Evolutionary conservation across 2,329 filamentous ascomycete species (phyloP), one percentile per base, ranked within the genome.

Genomic region (Monosporascus sp.): DNA sequence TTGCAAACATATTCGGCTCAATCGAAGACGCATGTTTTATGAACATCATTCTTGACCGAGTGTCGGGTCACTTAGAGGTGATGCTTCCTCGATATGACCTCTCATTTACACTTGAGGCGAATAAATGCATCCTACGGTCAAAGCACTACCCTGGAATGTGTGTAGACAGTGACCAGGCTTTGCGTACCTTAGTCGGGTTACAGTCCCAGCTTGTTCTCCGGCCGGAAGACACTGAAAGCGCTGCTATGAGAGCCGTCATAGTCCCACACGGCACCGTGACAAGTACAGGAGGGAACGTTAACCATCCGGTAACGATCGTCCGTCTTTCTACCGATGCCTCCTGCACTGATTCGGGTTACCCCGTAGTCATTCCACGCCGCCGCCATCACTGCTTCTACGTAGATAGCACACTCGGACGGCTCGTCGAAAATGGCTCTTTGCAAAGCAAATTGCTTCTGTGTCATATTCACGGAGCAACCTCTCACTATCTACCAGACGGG

Each of bases 401-500:
- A 0, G 78, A 87, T 54, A 46, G 57, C 0, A 64, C 65, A 1
- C 72, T 87, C 0, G 75, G 80, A 0, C 68, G 76, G 3, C 60
- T 88, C 0, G 55, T 72, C 0, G 78, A 80, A 18, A 79, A 76
- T 55, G 77, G 76, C 0, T 77, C 68, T 14, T 47, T 83, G 0
- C 71, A 75, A 11, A 80, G 78, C 62, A 80, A 77, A 50, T 66
- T 87, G 0, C 72, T 75, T 18, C 66, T 82, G 0, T 69, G 69
- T 8, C 77, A 78, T 27, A 63, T 86, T 0, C 81, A 86, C 55
- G 80, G 76, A 0, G 52, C 82, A 0, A 85, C 82, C 0, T 79
- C 80, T 0, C 72, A 74, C 48, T 79, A 72, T 25, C 64, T 82
- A 0, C 74, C 76, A 0, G 81, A 85, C 57, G 66, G 65, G 0